Base-by-base conservation (phyloP, 2,329 filamentous ascomycete species). In the Mycosphaerella sp. region DNA sequence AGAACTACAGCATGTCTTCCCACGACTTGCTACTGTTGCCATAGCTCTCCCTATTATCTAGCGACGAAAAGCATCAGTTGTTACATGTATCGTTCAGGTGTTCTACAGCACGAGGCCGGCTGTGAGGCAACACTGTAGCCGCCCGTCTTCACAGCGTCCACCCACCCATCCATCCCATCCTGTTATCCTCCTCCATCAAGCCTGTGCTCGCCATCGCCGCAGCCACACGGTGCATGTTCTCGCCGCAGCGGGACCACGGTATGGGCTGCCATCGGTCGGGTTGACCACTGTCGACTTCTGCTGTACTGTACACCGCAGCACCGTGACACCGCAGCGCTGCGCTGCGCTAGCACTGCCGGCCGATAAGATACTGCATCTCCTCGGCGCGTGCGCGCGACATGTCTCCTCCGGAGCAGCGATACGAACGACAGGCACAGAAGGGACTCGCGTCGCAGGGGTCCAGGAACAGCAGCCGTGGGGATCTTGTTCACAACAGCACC, bases 291-390 rank as follows among this genome's bases (percentile, higher is more conserved):
- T 6, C 7, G 21, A 5, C 13, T 12, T 12, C 10, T 34, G 13
- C 30, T 10, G 30, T 10, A 25, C 21, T 25, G 21, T 21, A 41
- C 18, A 18, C 36, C 18, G 27, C 45, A 12, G 27, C 44, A 25
- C 9, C 2, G 25, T 48, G 14, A 21, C 45, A 41, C 45, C n/a
- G 45, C 45, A 48, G 45, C 45, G 32, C 36, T 16, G 45, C 45
- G 32, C 36, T 16, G 35, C 36, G 37, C 36, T 35, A 48, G 45
- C 39, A 25, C 12, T 25, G 18, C 39, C 39, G 36, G 36, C 36
- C n/a, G 36, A 18, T 18, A 39, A 21, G 35, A 25, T 40, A 25
- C 41, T 5, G 40, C 40, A 25, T 25, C 21, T 34, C 14, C 30
- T 25, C 14, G 41, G 41, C 41, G 41, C 41, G 25, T 43, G 41